Percentiles rank a stretch among this genome's conserved stretches.
phyloP scores from a whole-genome alignment of 768 basidiomycete species.

The Mycena albidolilacea region DNA sequence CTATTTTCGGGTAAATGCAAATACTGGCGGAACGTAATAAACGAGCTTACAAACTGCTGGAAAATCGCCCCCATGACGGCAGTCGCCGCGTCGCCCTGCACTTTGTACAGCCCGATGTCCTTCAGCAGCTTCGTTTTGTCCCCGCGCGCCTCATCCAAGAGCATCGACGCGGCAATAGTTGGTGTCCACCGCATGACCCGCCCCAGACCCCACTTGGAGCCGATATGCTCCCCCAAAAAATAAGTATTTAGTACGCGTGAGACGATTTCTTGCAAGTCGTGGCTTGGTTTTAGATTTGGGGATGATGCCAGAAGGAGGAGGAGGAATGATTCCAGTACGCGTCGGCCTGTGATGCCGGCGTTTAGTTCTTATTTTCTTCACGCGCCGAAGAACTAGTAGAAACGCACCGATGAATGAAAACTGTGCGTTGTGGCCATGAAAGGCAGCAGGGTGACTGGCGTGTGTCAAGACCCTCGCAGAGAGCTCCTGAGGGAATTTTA shows the following conservation, averaged over 20 bases:
- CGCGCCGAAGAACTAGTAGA: conserved; percentile 4
- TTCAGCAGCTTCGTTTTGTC: conserved; percentile 57
- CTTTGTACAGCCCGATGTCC: conserved; percentile 81
- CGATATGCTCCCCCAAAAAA: conserved; percentile 80
- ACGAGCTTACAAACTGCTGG: conserved; percentile 81
- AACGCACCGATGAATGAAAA: conserved; percentile 80
- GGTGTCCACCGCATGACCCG: conserved; percentile 84
- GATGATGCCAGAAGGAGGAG: conserved; percentile 78
- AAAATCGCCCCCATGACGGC: conserved; percentile 84
- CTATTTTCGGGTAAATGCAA: conserved; percentile 44
- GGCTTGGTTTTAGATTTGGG: conserved; percentile 58
- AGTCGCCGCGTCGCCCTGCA: conserved; percentile 83
- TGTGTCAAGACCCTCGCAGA: conserved; percentile 85
- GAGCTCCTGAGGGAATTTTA: conserved; percentile 80
- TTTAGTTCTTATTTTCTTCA: conserved; percentile 3
- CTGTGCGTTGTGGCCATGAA: conserved; percentile 79
- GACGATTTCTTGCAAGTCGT: conserved; percentile 72
- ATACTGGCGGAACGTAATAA: background rate
- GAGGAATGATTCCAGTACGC: conserved; percentile 83
- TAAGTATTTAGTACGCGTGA: conserved; percentile 77
- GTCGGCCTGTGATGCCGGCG: conserved; percentile 69
- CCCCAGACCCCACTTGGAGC: conserved; percentile 81
- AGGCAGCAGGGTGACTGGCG: conserved; percentile 77
- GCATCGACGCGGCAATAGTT: conserved; percentile 57
- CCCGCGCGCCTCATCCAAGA: conserved; percentile 43